Conservation (phyloP, 768 basidiomycete genomes). For the Pulveroboletus sp. region DNA sequence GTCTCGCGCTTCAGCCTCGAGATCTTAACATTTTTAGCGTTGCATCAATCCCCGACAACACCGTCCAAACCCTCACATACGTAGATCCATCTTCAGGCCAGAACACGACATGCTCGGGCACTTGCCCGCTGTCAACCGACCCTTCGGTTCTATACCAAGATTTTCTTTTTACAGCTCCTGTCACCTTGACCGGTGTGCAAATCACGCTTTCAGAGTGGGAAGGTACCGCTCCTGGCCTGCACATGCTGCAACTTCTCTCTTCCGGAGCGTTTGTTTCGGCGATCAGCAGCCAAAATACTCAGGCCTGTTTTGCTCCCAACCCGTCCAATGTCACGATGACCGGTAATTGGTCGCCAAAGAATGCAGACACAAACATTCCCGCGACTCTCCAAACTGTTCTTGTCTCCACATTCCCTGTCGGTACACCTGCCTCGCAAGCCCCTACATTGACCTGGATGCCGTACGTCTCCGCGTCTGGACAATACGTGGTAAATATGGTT, state of each 20-base stretch:
- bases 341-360: conserved; percentile 66
- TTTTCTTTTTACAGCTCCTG: conserved; percentile 70
- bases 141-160: conserved; percentile 84
- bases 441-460: conserved; percentile 90
- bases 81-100: conserved; percentile 72
- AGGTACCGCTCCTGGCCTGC: conserved; percentile 78
- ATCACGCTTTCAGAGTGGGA: conserved; percentile 75
- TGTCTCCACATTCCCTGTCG: conserved; percentile 62
- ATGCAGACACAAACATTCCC: conserved; percentile 69
- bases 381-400: conserved; percentile 80
- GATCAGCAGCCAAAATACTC: conserved; percentile 51
- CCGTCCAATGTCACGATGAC: conserved; percentile 67
- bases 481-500: conserved; percentile 80
- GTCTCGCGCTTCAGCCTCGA: background rate
- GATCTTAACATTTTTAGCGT: conserved; percentile 46
- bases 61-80: conserved; percentile 72
- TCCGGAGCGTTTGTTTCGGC: conserved; percentile 89
- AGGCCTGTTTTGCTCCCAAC: conserved; percentile 76
- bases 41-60: conserved; percentile 87
- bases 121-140: conserved; percentile 81
- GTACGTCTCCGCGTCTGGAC: conserved; percentile 85
- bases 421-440: conserved; percentile 54
- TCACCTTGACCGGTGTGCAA: conserved; percentile 85
- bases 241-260: conserved; percentile 89
- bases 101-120: conserved; percentile 71